Evolutionary conservation across 129 eudicot genomes (phyloP), one percentile per base, ranked within the genome.

Genomic region (Lactuca sativa): DNA sequence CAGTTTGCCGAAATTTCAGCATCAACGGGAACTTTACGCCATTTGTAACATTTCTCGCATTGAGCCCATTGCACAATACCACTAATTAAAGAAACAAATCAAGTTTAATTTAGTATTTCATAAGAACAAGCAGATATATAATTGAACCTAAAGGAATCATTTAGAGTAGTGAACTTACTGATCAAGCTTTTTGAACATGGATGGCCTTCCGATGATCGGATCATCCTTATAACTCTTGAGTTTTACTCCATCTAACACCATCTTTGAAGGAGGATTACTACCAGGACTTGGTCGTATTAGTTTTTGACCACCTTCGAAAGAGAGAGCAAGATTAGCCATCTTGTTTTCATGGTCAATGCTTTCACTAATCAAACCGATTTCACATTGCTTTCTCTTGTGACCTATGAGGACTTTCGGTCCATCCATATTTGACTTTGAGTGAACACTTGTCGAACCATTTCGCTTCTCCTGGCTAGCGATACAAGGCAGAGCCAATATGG

Each of bases 11-110:
- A 89, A 36, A 78, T 64, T 70, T 67, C 72, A 73, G 77, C 78
- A 72, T 81, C 68, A 9, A 74, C 56, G 9, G 86, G 89, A 41
- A 86, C 73, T 59, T 74, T 86, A 47, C 92, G 88, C 92, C 92
- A 86, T 74, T 86, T 86, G 30, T 56, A 75, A 79, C 92, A 86
- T 34, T 78, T 78, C 21, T 78, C 85, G 44, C 92, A 86, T 67
- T 83, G 86, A 64, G 77, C 84, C 92, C 92, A 86, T 65, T 81
- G 85, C 37, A 66, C 15, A 56, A 51, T 76, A 56, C 37, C 71
- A 54, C 92, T 86, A 64, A 47, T 25, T 11, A 4, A 47, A 9
- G 12, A 36, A 40, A 16, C 9, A 2, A 0, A 48, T 14, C 4
- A 61, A 15, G 31, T 37, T 62, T 25, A 25, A 25, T 25, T 62